These are phyloP conservation scores for Silene coronaria DNA, from an alignment of 179 eudicot species.

Conservation along the genomic window DNA sequence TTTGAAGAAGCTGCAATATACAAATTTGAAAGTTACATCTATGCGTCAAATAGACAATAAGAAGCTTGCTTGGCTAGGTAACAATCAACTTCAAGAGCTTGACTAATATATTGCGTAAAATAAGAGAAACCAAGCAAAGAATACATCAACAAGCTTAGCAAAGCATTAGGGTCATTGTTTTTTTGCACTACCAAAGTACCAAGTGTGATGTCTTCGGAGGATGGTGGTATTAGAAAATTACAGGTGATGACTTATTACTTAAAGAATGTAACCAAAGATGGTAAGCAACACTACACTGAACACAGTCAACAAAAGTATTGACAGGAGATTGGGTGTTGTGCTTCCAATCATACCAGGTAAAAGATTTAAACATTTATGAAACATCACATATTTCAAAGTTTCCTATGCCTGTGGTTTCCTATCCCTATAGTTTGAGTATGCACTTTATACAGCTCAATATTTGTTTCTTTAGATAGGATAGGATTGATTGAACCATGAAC, in stretches of 20 bases:
- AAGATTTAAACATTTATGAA: neutral
- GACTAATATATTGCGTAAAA: neutral
- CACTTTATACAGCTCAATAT: neutral
- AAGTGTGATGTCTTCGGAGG: neutral
- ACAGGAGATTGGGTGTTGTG: neutral
- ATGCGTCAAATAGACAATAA: neutral
- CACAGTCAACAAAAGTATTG: neutral
- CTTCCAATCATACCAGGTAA: neutral
- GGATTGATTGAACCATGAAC: neutral
- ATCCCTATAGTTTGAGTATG: neutral
- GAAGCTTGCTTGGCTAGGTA: neutral
- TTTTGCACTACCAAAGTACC: neutral
- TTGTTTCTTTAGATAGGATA: neutral
- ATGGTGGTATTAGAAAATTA: neutral
- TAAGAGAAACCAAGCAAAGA: neutral
- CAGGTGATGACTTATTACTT: neutral
- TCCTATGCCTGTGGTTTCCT: neutral
- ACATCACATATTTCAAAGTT: neutral
- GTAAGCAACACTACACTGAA: neutral
- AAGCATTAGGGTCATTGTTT: no score
- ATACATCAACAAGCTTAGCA: neutral
- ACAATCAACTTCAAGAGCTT: slow-evolving; percentile 1
- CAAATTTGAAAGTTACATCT: slow-evolving; percentile 4
- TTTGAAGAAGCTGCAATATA: slow-evolving; percentile 87
- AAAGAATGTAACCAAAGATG: slow-evolving; percentile 3